These are phyloP conservation scores for Penicillium odoratum DNA, from an alignment of 495 filamentous ascomycete genomes.

Conservation along the genomic window DNA sequence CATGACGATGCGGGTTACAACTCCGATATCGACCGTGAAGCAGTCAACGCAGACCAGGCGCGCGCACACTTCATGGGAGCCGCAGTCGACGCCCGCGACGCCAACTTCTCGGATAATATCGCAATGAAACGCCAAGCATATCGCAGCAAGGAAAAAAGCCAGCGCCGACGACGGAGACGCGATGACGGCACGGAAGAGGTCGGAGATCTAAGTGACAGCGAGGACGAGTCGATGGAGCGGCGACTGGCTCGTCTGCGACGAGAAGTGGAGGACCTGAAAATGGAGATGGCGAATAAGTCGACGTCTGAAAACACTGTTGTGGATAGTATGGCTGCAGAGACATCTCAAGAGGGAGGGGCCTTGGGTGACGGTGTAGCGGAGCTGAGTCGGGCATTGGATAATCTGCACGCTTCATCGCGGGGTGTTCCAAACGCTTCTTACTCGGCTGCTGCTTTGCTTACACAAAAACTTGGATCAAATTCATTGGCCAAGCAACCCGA, in stretches of 20 bases:
- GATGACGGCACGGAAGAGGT: slow-evolving; percentile 56
- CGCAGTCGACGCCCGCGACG: slow-evolving; percentile 68
- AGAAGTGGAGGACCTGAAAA: slow-evolving; percentile 77
- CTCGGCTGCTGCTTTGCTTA: slow-evolving; percentile 38
- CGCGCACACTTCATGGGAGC: slow-evolving; percentile 77
- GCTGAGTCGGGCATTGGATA: slow-evolving; percentile 65
- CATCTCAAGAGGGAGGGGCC: slow-evolving; percentile 23
- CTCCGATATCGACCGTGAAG: slow-evolving; percentile 69
- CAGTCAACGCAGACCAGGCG: slow-evolving; percentile 72
- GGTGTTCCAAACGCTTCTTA: slow-evolving; percentile 24
- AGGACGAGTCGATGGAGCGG: slow-evolving; percentile 68
- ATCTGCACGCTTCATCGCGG: slow-evolving; percentile 47
- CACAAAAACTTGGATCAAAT: slow-evolving; percentile 32
- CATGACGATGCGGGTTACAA: slow-evolving; percentile 55
- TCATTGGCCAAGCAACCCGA: slow-evolving; percentile 8
- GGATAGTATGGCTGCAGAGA: not conserved
- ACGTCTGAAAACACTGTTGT: slow-evolving; percentile 14
- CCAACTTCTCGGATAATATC: slow-evolving; percentile 82
- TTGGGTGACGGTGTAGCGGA: slow-evolving; percentile 53
- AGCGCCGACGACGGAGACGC: slow-evolving; percentile 57
- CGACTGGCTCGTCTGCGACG: slow-evolving; percentile 76
- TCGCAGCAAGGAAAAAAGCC: slow-evolving; percentile 56
- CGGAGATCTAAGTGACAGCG: slow-evolving; percentile 67
- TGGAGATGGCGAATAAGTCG: slow-evolving; percentile 50
- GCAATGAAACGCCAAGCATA: slow-evolving; percentile 77